Evolutionary conservation across 352 stramenopile genomes (phyloP), one percentile per base, ranked within the genome.

Genomic region (Globisporangium iwayamae): DNA sequence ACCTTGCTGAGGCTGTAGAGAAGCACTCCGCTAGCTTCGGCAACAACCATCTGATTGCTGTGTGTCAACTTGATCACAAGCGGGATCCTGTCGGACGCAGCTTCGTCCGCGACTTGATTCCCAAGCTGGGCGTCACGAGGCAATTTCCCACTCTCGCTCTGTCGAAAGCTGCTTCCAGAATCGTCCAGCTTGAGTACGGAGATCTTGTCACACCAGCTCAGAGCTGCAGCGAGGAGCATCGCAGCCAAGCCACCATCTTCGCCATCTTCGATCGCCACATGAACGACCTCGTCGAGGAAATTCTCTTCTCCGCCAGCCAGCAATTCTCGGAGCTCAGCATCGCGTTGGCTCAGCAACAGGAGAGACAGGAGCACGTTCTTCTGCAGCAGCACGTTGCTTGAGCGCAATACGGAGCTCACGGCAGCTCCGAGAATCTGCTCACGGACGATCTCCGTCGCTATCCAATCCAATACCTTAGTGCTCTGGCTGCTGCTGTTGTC

Each of bases 301-400:
- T 43, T 14, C 11, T 46, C 32, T 11, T 67, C 52, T 11, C 62
- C 52, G n/a, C n/a, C n/a, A 8, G 45, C 28, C 38, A 66, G 39
- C 50, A 32, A 20, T 1, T 32, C 34, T 38, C 57, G 41, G 43
- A 62, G 45, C 22, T 41, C 53, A n/a, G 41, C 5, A 22, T n/a
- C 32, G n/a, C 22, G 25, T 34, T 22, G 62, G 20, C 30, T 56
- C 14, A 67, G 0, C 16, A 62, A 16, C 5, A 63, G 28, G 25
- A 67, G 47, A 6, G 53, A 56, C 14, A 67, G 45, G 9, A 67
- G 11, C 45, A 67, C 43, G 34, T 63, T 67, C 28, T 56, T 62
- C 36, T 67, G 53, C 62, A 67, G 30, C 13, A 67, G 36, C 11
- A 57, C 45, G 41, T 67, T 67, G 62, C 53, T 67, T 9, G 53